Evolutionary conservation across 2,329 filamentous ascomycete species (phyloP).

Genomic region (Ophiostoma australiae): DNA sequence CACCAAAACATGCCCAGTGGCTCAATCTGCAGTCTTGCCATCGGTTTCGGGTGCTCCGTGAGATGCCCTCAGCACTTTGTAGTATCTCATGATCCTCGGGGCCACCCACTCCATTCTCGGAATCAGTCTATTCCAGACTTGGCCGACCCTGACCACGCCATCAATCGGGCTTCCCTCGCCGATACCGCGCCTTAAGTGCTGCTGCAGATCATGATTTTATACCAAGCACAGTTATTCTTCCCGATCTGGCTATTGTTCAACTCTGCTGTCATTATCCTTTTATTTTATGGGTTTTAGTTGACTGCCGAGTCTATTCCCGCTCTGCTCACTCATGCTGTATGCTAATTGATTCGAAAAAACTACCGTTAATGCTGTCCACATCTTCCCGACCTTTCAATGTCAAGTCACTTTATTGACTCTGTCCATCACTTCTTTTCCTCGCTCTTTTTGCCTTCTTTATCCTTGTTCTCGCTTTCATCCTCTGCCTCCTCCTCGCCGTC

Average conservation of each 20-base stretch:
- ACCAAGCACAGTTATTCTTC: neutral
- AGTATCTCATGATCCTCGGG: neutral
- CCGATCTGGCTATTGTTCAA: neutral
- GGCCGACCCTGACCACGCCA: neutral
- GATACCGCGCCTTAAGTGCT: neutral
- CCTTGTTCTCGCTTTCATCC: constrained; percentile 30
- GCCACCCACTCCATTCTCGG: neutral
- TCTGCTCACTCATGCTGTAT: neutral
- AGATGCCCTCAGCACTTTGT: too few relatives aligned
- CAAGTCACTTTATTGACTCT: neutral
- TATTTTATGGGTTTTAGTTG: neutral
- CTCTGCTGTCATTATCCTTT: neutral
- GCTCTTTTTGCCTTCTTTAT: neutral
- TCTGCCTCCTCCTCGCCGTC: constrained; percentile 40
- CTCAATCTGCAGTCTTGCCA: neutral
- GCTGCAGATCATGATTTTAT: neutral
- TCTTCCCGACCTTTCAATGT: neutral
- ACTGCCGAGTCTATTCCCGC: neutral
- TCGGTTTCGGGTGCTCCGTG: too few relatives aligned
- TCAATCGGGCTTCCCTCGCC: neutral
- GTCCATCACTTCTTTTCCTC: neutral
- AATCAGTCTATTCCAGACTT: neutral
- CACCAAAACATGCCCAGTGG: neutral
- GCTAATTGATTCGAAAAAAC: neutral
- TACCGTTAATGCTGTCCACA: neutral